Conservation (phyloP, 371 early-diverging fungal genomes). For the Mortierella sp. region DNA sequence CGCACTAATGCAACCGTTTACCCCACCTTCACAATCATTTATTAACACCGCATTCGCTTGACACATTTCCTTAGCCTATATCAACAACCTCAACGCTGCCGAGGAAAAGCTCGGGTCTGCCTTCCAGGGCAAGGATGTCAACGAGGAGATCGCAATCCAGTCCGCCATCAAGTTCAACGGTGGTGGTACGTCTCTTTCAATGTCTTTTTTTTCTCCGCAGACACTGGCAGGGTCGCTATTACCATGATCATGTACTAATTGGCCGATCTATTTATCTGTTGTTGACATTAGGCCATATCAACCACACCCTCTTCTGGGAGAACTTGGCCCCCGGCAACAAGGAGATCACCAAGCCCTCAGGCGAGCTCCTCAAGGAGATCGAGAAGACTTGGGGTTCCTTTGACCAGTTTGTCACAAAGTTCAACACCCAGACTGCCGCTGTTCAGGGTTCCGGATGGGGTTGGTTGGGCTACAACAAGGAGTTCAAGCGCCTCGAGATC, state of each 20-base stretch:
- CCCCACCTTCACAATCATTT: slow-evolving; percentile 2
- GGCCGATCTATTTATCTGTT: background rate
- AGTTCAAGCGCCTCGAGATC: slow-evolving; percentile 84
- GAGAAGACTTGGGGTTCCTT: slow-evolving; percentile 90
- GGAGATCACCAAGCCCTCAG: slow-evolving; percentile 60
- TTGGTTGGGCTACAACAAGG: slow-evolving; percentile 95
- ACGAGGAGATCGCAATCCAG: slow-evolving; percentile 83
- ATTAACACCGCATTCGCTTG: background rate
- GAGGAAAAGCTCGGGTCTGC: slow-evolving; percentile 83
- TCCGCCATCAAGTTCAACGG: slow-evolving; percentile 93
- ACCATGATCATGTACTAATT: background rate
- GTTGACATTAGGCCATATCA: slow-evolving; percentile 86
- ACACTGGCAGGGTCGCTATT: background rate
- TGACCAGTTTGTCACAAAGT: slow-evolving; percentile 83
- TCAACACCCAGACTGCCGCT: slow-evolving; percentile 86
- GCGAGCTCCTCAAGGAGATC: slow-evolving; percentile 81
- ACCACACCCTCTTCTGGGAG: slow-evolving; percentile 98
- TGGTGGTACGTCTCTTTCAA: slow-evolving; percentile 75
- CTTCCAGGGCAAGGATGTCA: slow-evolving; percentile 77
- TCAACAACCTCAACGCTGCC: slow-evolving; percentile 69
- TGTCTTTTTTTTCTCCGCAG: too few relatives aligned
- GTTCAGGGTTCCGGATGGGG: slow-evolving; percentile 99
- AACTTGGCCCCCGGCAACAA: slow-evolving; percentile 81
- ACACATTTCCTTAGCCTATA: slow-evolving; percentile 61
- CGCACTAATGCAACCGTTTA: background rate